Percentiles rank a stretch among this genome's conserved stretches.
These are phyloP conservation scores for Babesia caballi DNA, from an alignment of 169 alveolate species.

Conservation along the genomic window DNA sequence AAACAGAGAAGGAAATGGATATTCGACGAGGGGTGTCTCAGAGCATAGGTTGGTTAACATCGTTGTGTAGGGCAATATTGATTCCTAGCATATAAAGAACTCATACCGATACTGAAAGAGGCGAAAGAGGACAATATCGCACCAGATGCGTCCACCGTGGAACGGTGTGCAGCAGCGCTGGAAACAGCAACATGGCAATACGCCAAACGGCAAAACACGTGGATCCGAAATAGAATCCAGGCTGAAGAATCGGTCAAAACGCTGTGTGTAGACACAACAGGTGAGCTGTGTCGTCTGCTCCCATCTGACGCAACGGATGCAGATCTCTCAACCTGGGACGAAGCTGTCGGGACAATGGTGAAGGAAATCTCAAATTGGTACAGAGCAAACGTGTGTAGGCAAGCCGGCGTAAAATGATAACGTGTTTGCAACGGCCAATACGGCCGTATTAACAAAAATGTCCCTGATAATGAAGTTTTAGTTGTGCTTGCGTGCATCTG, in stretches of 20 bases:
- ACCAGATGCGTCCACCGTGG: conserved; percentile 23
- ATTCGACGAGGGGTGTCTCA: conserved; percentile 44
- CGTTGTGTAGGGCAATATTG: background rate
- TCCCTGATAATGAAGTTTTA: too few species aligned
- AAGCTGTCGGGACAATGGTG: background rate
- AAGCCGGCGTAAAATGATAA: too few species aligned
- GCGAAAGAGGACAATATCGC: background rate
- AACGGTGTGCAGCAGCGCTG: conserved; percentile 54
- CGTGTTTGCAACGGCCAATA: too few species aligned
- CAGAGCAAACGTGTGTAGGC: background rate
- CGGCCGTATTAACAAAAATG: too few species aligned
- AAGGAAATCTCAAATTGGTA: background rate
- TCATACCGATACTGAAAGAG: conserved; percentile 59
- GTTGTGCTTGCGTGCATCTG: too few species aligned
- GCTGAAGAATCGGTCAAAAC: background rate
- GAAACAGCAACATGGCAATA: conserved; percentile 72
- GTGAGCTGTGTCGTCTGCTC: too few species aligned
- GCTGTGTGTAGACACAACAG: conserved; percentile 34
- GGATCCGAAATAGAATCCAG: conserved; percentile 70
- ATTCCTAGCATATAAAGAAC: conserved; percentile 70
- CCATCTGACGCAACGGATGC: background rate
- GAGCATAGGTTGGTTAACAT: conserved; percentile 35
- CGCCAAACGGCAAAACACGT: conserved; percentile 70
- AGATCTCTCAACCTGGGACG: conserved; percentile 6
- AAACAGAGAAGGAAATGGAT: conserved; percentile 36